A percentile compares a stretch with the other conserved stretches of the same genome.
Evolutionary conservation across 2,329 filamentous ascomycete species (phyloP).

Genomic region (Lasiodiplodia citricola): DNA sequence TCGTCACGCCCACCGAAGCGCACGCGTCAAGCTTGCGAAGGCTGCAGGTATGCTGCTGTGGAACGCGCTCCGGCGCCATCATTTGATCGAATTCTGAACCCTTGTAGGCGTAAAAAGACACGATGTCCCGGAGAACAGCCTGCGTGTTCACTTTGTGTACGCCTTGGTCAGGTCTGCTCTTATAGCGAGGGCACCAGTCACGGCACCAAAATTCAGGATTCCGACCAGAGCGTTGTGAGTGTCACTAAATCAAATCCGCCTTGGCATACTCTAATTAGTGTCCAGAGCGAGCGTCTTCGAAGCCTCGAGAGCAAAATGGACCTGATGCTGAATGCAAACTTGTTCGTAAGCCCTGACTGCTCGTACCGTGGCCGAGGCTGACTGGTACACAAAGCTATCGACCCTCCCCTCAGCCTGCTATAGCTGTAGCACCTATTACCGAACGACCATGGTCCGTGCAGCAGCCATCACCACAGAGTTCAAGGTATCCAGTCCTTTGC

Average conservation of each 20-base stretch:
- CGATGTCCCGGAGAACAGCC: conserved; percentile 59
- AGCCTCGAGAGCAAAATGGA: conserved; percentile 22
- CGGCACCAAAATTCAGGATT: not conserved
- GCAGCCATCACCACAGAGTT: not conserved
- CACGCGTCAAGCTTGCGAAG: conserved; percentile 8
- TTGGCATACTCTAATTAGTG: not conserved
- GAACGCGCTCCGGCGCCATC: not conserved
- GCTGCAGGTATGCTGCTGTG: conserved; percentile 6
- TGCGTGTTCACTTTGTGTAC: conserved; percentile 55
- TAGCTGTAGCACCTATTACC: not conserved
- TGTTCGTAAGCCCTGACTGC: not conserved
- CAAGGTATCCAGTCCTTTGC: not conserved
- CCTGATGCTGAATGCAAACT: conserved; percentile 2
- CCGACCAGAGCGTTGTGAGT: conserved; percentile 13
- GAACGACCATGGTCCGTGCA: not conserved
- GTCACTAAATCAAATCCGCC: not conserved
- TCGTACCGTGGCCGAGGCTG: not conserved
- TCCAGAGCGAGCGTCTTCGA: not conserved
- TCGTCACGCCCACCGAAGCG: conserved; percentile 11
- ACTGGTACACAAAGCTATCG: not conserved
- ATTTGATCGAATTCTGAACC: not conserved
- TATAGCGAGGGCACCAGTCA: not conserved
- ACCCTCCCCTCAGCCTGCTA: not conserved
- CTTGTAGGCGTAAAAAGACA: conserved; percentile 56
- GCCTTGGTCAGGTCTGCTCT: conserved; percentile 53